Base-by-base conservation (phyloP, 768 basidiomycete species). In the Mrakia blollopis region DNA sequence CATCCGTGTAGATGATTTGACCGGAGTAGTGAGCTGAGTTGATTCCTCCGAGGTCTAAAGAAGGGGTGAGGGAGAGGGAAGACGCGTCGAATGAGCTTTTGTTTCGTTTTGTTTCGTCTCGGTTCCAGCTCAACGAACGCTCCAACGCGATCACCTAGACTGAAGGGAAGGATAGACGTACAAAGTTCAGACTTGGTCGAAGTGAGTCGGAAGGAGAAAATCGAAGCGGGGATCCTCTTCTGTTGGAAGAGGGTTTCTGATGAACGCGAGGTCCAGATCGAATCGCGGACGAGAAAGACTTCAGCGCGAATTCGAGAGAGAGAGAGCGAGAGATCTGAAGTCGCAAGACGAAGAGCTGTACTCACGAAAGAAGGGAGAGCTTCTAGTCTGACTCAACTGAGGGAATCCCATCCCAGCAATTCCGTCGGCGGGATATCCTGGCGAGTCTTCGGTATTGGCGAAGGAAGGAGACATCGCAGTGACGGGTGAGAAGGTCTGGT, bases 151-250 rank as follows among this genome's bases (percentile, higher is more conserved):
- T 14, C 44, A 9, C 11, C 11, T 14, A 44, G 44, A 14, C n/a
- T n/a, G 44, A 4, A 44, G 5, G 44, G 44, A 44, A 41, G 39
- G 11, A 41, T 5, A 41, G 1, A 44, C 44, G 44, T 44, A 44
- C 23, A 54, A 23, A 73, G 73, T n/a, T 73, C 73, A 13, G 73
- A 73, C 21, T 21, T 30, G 23, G 35, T 23, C 1, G n/a, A 8
- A 11, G 35, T 37, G 73, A 73, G 73, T 39, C 35, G 57, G 73
- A 73, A 73, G 13, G 73, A 73, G 39, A 73, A 73, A n/a, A 62
- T 25, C 6, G 73, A 44, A 18, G 72, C 54, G 8, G 69, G n/a
- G 37, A 73, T 35, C 28, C 37, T 73, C 30, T 32, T 47, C 37
- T 73, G 73, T 39, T 37, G 39, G 37, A 73, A 44, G 35, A 73